Evolutionary conservation across 2,329 filamentous ascomycete species (phyloP), one percentile per base, ranked within the genome.

Genomic region (Botrytis pseudocinerea): DNA sequence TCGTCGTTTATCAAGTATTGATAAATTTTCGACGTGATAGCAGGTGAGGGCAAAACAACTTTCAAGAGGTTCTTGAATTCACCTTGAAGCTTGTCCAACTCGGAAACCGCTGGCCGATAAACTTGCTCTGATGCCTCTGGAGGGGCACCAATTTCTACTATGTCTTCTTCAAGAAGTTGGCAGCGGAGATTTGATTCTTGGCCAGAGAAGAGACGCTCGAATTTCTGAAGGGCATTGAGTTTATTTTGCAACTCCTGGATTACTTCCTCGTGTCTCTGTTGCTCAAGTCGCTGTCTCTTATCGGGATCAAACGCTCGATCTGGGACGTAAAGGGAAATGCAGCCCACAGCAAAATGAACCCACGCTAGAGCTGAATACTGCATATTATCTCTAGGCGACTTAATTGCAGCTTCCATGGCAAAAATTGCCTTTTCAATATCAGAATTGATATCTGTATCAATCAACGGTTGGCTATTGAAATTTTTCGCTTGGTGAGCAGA

Each of bases 281-380:
- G 87, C 77, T 94, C 91, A 28, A 97, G 87, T 69, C 88, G 85
- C 8, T 89, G 88, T 69, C 87, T 85, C 73, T 91, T 84, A 74
- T 91, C 88, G 1, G 96, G 96, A 81, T 99, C 96, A 78, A 95
- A 96, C 5, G 92, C 88, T 76, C 91, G 91, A 81, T 97, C 92
- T 0, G 97, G 95, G 3, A 98, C 90, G 79, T 95, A 98, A 3
- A 98, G 85, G 75, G 88, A 88, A 65, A 98, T 85, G 57, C 91
- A 89, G 25, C 91, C 91, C 32, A 95, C 82, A 2, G 93, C 91
- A 74, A 97, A 90, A 69, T 92, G 86, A 42, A 94, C 86, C 89
- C 95, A 96, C 8, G 92, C 91, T 35, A 91, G 82, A 32, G 89
- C 87, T 32, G 85, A 83, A 69, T 82, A 80, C 69, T 76, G 77